Evolutionary conservation across 345 rosid species (phyloP).

Genomic region (Sisymbrium irio): DNA sequence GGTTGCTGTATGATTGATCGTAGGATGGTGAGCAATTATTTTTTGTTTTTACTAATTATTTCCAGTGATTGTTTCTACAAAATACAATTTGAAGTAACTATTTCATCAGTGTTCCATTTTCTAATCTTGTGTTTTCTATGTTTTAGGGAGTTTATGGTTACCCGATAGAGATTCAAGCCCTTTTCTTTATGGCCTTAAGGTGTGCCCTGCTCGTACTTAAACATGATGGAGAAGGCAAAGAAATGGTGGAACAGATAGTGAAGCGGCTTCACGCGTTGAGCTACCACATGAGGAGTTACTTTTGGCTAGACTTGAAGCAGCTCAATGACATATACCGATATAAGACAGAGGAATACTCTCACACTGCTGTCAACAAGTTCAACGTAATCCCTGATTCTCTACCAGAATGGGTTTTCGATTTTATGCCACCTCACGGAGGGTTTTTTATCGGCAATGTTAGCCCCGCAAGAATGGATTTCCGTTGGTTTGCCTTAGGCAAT

Average conservation of each 20-base stretch:
- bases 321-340: slow-evolving; percentile 90
- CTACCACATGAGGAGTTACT: slow-evolving; percentile 89
- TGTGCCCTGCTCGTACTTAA: slow-evolving; percentile 81
- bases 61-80: background rate
- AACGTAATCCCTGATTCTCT: slow-evolving; percentile 96
- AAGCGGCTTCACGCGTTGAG: slow-evolving; percentile 93
- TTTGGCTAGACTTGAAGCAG: slow-evolving; percentile 91
- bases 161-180: slow-evolving; percentile 94
- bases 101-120: background rate
- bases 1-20: slow-evolving; percentile 99
- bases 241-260: slow-evolving; percentile 75
- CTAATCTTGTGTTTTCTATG: slow-evolving; percentile 8
- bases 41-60: background rate
- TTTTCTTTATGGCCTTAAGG: slow-evolving; percentile 88
- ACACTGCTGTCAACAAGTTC: slow-evolving; percentile 93
- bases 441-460: slow-evolving; percentile 91
- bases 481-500: slow-evolving; percentile 95
- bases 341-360: slow-evolving; percentile 96
- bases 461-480: slow-evolving; percentile 94
- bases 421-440: slow-evolving; percentile 84
- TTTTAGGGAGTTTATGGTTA: slow-evolving; percentile 92
- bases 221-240: slow-evolving; percentile 89
- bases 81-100: background rate
- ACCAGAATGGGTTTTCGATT: slow-evolving; percentile 93
- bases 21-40: slow-evolving; percentile 67